These are phyloP conservation scores for Pseudopediastrum boryanum DNA, from an alignment of 139 green algal species.

Conservation along the genomic window DNA sequence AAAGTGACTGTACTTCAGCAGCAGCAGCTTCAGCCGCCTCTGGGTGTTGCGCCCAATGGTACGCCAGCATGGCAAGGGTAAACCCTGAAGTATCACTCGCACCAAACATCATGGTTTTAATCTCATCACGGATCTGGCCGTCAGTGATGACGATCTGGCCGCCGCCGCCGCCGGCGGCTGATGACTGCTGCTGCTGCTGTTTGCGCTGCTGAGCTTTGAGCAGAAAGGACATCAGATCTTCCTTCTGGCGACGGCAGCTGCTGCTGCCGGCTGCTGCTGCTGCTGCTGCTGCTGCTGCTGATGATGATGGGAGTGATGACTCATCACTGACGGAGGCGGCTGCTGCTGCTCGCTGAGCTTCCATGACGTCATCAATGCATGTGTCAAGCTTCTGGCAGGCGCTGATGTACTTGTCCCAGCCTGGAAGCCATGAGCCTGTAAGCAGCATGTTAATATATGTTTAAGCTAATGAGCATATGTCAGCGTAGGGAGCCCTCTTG, in stretches of 20 bases:
- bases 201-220: constrained; percentile 5
- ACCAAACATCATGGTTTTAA: constrained; percentile 25
- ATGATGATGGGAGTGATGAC: neutral
- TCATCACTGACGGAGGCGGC: too few species aligned
- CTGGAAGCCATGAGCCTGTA: constrained; percentile 23
- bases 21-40: constrained; percentile 12
- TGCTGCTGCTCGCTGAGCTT: neutral
- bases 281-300: constrained; percentile 25
- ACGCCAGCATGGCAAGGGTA: constrained; percentile 4
- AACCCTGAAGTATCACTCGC: constrained; percentile 11
- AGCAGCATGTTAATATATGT: too few species aligned
- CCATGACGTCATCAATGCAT: neutral
- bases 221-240: constrained; percentile 1
- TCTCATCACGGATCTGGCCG: neutral
- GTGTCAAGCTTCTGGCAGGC: constrained; percentile 6
- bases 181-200: constrained; percentile 25
- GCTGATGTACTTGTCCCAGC: neutral
- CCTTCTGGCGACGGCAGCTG: neutral
- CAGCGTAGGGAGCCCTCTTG: too few species aligned
- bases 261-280: constrained; percentile 23
- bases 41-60: constrained; percentile 7
- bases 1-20: neutral
- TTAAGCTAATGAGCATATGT: too few species aligned
- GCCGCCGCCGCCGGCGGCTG: too few species aligned
- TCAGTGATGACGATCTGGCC: neutral